Evolutionary conservation across 768 basidiomycete genomes (phyloP), one percentile per base, ranked within the genome.

Genomic region (Coprinopsis strossmayeri): DNA sequence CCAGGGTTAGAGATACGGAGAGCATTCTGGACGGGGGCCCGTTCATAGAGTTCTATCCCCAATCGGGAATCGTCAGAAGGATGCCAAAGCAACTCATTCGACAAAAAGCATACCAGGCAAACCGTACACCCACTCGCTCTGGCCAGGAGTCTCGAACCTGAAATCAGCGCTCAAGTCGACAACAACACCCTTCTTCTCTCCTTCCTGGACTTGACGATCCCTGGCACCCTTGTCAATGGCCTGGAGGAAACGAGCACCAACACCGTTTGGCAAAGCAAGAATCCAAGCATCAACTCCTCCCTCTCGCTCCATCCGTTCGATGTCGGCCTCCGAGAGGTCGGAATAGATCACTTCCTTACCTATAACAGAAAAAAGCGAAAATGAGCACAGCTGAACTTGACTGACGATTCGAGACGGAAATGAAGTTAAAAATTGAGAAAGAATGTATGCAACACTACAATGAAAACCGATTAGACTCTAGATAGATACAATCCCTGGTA

Each of bases 201-300:
- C 68, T 15, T 65, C 71, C 44, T 66, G n/a, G 11, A 45, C 70
- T 9, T 63, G 67, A 53, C 81, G 79, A 58, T 73, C 77, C 53
- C 70, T 68, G 12, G 84, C 72, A 3, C 84, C 91, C 30, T 79
- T 76, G 59, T 96, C 92, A 41, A 99, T 69, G 13, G 95, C 95
- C 59, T 94, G 92, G 27, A 99, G 92, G 62, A 95, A 99, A 0
- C 94, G 94, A 67, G 94, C 93, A 70, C 89, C 87, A 20, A 91
- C 79, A 17, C 96, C 96, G 56, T 98, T 99, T n/a, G 96, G 96
- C 41, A 99, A 77, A 2, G 96, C 96, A 89, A 97, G 94, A 46
- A 98, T 81, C 95, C 96, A 99, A 7, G 92, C 95, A 61, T 99
- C 95, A 15, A 99, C 91, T 59, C 87, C 87, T 7, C 87, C 84